Percentiles rank a stretch among this genome's conserved stretches.
phyloP scores from a whole-genome alignment of 2,329 filamentous ascomycete species.

The Claviceps monticola region DNA sequence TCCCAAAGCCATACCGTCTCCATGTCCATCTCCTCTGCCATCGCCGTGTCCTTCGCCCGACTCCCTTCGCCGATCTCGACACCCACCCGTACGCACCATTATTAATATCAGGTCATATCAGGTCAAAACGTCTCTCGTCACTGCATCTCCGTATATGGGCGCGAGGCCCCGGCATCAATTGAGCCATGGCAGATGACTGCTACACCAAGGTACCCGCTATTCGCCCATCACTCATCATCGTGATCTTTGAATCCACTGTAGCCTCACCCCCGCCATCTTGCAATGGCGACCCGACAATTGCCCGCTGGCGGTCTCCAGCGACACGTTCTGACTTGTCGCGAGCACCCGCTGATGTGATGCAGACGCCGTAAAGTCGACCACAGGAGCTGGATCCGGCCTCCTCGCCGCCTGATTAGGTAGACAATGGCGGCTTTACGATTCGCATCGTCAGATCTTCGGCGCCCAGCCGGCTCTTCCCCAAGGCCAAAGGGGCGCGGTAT shows the following conservation, averaged over 20 bases:
- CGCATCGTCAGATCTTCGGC: conserved; percentile 31
- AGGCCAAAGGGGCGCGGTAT: conserved; percentile 42
- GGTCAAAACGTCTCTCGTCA: neutral
- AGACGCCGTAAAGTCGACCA: conserved; percentile 30
- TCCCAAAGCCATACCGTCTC: conserved; percentile 1
- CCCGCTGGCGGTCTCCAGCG: neutral
- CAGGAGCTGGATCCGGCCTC: conserved; percentile 17
- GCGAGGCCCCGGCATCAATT: conserved; percentile 26
- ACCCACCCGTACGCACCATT: neutral
- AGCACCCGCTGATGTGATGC: conserved; percentile 3
- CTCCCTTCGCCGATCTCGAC: neutral
- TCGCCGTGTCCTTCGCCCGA: neutral
- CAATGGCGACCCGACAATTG: neutral
- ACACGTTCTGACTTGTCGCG: neutral
- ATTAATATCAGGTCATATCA: neutral
- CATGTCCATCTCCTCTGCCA: neutral
- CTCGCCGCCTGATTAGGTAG: conserved; percentile 17
- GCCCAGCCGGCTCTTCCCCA: conserved; percentile 38
- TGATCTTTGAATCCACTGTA: neutral
- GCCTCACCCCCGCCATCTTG: neutral
- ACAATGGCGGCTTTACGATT: conserved; percentile 35
- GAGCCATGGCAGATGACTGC: conserved; percentile 34
- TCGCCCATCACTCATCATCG: neutral
- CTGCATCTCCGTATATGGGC: conserved; percentile 25
- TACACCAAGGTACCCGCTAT: conserved; percentile 27